phyloP scores from a whole-genome alignment of 768 basidiomycete genomes.

The Boletus rubescentipes region DNA sequence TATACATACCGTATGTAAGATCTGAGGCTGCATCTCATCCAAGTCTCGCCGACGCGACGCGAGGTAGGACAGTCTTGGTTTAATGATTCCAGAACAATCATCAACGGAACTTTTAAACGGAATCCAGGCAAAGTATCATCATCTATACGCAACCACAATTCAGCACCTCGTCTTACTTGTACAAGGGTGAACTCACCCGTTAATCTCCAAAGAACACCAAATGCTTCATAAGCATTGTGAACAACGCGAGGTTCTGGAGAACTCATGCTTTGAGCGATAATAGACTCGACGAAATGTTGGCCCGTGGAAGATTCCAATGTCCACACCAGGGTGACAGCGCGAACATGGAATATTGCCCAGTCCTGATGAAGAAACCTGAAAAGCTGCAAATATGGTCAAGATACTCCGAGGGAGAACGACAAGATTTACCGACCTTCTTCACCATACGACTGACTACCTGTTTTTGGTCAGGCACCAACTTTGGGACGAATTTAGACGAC shows the following conservation, averaged over 20 bases:
- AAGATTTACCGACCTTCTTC: conserved; percentile 38
- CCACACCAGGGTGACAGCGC: conserved; percentile 84
- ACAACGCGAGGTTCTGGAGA: conserved; percentile 47
- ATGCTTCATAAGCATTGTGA: conserved; percentile 74
- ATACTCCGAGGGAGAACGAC: not conserved
- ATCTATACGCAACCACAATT: conserved; percentile 44
- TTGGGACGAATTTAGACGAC: conserved; percentile 49
- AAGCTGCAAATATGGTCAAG: conserved; percentile 44
- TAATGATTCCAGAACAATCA: conserved; percentile 82
- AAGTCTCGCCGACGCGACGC: conserved; percentile 85
- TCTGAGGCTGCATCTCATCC: conserved; percentile 94
- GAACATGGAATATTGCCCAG: conserved; percentile 71
- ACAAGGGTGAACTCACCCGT: conserved; percentile 53
- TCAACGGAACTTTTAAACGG: conserved; percentile 80
- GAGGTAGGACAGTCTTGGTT: conserved; percentile 72
- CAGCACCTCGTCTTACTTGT: not conserved
- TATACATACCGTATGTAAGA: conserved; percentile 77
- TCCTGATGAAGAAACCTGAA: conserved; percentile 71
- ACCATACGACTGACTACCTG: conserved; percentile 59
- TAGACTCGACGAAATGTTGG: conserved; percentile 71
- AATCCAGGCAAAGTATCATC: conserved; percentile 82
- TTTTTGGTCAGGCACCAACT: conserved; percentile 54
- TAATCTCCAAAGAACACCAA: conserved; percentile 90
- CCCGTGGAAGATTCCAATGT: conserved; percentile 56
- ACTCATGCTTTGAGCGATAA: conserved; percentile 71